phyloP scores from a whole-genome alignment of 495 filamentous ascomycete species.

The Talaromyces ruber region DNA sequence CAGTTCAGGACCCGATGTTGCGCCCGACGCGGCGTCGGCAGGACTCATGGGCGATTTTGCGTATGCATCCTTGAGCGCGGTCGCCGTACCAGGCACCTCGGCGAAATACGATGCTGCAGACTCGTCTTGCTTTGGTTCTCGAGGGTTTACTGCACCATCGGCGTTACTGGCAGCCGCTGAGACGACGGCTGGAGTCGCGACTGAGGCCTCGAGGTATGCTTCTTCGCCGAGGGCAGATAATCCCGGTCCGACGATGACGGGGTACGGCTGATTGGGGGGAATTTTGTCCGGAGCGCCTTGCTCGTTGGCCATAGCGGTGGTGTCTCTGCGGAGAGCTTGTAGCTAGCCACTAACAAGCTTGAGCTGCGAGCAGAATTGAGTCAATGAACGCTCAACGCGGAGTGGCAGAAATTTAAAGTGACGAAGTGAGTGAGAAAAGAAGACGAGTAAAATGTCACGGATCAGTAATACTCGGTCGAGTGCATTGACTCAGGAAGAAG shows the following conservation, averaged over 20 bases:
- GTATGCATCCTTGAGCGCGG: slow-evolving; percentile 17
- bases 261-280: slow-evolving; percentile 26
- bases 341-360: neutral
- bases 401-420: neutral
- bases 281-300: slow-evolving; percentile 19
- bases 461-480: neutral
- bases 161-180: slow-evolving; percentile 9
- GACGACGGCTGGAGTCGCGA: slow-evolving; percentile 19
- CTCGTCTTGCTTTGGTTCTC: neutral
- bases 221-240: slow-evolving; percentile 24
- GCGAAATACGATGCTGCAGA: slow-evolving; percentile 18
- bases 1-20: slow-evolving; percentile 49
- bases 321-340: slow-evolving; percentile 14
- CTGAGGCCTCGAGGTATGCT: slow-evolving; percentile 19
- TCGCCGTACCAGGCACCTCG: slow-evolving; percentile 20
- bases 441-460: neutral
- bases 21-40: slow-evolving; percentile 40
- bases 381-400: neutral
- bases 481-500: neutral
- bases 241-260: slow-evolving; percentile 26
- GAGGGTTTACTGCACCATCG: neutral
- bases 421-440: neutral
- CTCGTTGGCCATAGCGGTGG: slow-evolving; percentile 22
- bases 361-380: neutral
- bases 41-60: slow-evolving; percentile 23